These are phyloP conservation scores for Sutorius australiensis DNA, from an alignment of 768 basidiomycete species.

Conservation along the genomic window DNA sequence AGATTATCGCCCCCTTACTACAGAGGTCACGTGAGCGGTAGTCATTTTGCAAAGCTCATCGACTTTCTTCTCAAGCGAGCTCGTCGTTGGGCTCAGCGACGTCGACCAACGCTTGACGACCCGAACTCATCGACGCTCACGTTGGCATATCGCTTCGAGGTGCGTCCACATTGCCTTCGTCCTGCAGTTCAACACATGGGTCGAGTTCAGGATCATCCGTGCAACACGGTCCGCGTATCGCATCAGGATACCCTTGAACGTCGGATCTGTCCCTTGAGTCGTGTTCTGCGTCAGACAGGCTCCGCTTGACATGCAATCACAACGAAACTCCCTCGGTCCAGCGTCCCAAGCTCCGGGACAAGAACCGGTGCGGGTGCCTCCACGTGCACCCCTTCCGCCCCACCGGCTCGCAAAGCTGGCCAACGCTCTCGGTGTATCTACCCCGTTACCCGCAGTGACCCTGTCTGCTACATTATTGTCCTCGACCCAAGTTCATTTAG, in stretches of 20 bases:
- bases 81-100: constrained; percentile 10
- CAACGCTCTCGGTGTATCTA: constrained; percentile 79
- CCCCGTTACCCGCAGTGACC: constrained; percentile 57
- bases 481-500: constrained; percentile 8
- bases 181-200: not conserved
- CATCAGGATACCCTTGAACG: constrained; percentile 4
- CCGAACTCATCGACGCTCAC: not conserved
- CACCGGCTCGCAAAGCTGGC: constrained; percentile 78
- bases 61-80: constrained; percentile 7
- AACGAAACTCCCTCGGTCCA: constrained; percentile 12
- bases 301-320: constrained; percentile 13
- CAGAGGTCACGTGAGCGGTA: constrained; percentile 17
- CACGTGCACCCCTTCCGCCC: constrained; percentile 69
- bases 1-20: not conserved
- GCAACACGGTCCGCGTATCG: not conserved
- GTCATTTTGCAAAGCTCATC: constrained; percentile 11
- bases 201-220: not conserved
- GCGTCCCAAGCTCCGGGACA: constrained; percentile 9
- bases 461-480: constrained; percentile 12
- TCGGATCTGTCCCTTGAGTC: constrained; percentile 5
- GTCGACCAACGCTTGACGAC: not conserved
- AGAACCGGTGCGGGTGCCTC: constrained; percentile 49
- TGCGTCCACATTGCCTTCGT: not conserved
- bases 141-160: constrained; percentile 9
- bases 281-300: not conserved